Percentiles rank a stretch among this genome's conserved stretches.
These are phyloP conservation scores for Penicillium waksmanii DNA, from an alignment of 495 filamentous ascomycete genomes.

Conservation along the genomic window DNA sequence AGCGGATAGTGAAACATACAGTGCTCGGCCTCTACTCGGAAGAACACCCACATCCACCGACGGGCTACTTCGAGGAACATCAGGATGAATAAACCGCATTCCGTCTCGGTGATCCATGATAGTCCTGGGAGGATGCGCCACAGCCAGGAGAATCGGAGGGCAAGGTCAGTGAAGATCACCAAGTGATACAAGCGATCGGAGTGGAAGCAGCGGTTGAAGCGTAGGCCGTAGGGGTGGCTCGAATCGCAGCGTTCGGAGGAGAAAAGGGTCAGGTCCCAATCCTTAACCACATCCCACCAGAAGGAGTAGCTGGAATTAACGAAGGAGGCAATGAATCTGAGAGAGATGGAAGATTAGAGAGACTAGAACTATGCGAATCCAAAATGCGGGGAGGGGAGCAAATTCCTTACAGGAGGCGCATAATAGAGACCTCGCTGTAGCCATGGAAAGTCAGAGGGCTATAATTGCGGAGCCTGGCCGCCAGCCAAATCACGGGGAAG, in stretches of 20 bases:
- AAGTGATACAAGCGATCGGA: slow-evolving; percentile 75
- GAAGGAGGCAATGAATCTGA: slow-evolving; percentile 63
- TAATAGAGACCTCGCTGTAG: slow-evolving; percentile 59
- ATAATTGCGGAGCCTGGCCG: slow-evolving; percentile 71
- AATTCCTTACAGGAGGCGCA: slow-evolving; percentile 54
- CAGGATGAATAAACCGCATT: slow-evolving; percentile 84
- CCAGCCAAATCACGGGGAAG: slow-evolving; percentile 86
- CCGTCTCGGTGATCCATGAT: slow-evolving; percentile 79
- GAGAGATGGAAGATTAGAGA: slow-evolving; percentile 3
- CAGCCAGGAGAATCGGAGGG: slow-evolving; percentile 87
- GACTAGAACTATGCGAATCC: background rate
- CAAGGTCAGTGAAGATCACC: slow-evolving; percentile 76
- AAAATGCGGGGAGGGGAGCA: background rate
- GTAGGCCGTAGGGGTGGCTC: slow-evolving; percentile 76
- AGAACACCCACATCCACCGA: slow-evolving; percentile 96
- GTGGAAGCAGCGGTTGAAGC: slow-evolving; percentile 71
- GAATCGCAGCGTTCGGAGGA: slow-evolving; percentile 50
- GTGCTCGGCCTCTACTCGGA: slow-evolving; percentile 92
- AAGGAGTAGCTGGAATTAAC: slow-evolving; percentile 90
- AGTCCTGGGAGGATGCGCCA: slow-evolving; percentile 80
- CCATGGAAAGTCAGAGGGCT: slow-evolving; percentile 55
- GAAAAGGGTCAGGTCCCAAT: slow-evolving; percentile 95
- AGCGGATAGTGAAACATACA: slow-evolving; percentile 46
- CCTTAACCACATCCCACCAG: slow-evolving; percentile 96
- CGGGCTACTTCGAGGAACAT: slow-evolving; percentile 83